phyloP scores from a whole-genome alignment of 2,329 filamentous ascomycete genomes.

The Tolypocladium tropicale region DNA sequence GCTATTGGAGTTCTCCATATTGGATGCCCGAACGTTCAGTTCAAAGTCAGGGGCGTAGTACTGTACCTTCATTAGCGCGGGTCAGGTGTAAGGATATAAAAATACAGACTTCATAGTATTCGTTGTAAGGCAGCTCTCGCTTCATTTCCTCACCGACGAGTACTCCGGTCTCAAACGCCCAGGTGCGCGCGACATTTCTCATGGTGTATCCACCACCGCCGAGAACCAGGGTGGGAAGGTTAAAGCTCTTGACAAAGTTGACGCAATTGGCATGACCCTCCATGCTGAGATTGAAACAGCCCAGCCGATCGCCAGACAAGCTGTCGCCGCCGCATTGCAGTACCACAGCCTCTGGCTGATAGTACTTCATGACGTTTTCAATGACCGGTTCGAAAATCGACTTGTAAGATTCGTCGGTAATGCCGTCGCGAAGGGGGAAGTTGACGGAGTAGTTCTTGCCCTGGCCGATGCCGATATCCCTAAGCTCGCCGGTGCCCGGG shows the following conservation, averaged over 20 bases:
- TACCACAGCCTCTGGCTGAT: conserved; percentile 83
- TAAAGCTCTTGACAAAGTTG: conserved; percentile 78
- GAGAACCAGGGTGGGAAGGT: conserved; percentile 79
- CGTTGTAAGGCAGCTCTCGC: conserved; percentile 82
- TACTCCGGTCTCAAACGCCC: conserved; percentile 92
- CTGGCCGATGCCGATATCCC: conserved; percentile 76
- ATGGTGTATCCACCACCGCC: conserved; percentile 96
- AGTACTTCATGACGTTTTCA: conserved; percentile 74
- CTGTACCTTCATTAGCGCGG: conserved; percentile 26
- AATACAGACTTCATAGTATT: conserved; percentile 69
- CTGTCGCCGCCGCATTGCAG: conserved; percentile 94
- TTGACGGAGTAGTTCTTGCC: conserved; percentile 89
- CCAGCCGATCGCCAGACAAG: conserved; percentile 84
- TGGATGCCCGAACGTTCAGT: conserved; percentile 78
- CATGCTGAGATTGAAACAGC: conserved; percentile 97
- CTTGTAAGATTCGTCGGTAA: conserved; percentile 82
- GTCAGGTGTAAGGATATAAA: neutral
- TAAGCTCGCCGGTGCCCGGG: conserved; percentile 78
- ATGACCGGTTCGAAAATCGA: conserved; percentile 89
- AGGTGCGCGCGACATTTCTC: conserved; percentile 90
- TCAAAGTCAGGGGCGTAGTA: conserved; percentile 90
- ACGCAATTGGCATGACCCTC: conserved; percentile 91
- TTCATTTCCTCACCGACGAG: conserved; percentile 76
- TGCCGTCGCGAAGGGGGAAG: conserved; percentile 83
- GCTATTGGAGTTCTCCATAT: conserved; percentile 86